Conservation (phyloP, 768 basidiomycete genomes). For the Tylopilus rubrobrunneus region DNA sequence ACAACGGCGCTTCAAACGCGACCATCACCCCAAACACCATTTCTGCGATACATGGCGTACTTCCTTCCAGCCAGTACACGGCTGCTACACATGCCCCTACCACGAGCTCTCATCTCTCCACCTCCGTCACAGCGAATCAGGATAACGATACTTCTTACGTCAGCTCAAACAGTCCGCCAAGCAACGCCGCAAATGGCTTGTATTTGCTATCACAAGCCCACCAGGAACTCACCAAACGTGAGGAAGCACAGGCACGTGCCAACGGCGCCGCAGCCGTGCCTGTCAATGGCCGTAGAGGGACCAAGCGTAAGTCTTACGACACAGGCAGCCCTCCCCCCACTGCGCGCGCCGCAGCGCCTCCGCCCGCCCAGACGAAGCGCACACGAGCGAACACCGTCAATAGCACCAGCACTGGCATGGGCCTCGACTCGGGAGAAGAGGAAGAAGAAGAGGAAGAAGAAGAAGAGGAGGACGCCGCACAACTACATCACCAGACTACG, state of each 20-base stretch:
- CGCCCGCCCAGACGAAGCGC: constrained; percentile 30
- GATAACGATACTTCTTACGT: constrained; percentile 33
- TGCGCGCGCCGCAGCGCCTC: constrained; percentile 23
- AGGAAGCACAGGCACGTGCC: constrained; percentile 73
- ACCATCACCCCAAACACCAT: constrained; percentile 61
- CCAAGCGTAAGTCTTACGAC: constrained; percentile 70
- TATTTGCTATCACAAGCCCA: constrained; percentile 94
- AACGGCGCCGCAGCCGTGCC: constrained; percentile 34
- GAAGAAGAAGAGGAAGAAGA: constrained; percentile 40
- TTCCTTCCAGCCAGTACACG: constrained; percentile 34
- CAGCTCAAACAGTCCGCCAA: constrained; percentile 56
- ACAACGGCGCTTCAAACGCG: constrained; percentile 44
- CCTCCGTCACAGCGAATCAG: constrained; percentile 33
- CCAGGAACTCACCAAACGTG: constrained; percentile 94
- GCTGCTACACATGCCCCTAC: constrained; percentile 31
- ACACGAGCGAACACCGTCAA: constrained; percentile 36
- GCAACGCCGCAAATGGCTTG: constrained; percentile 82
- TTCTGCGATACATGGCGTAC: constrained; percentile 68
- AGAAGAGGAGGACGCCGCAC: constrained; percentile 30
- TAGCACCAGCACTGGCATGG: constrained; percentile 27
- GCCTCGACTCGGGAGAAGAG: constrained; percentile 36
- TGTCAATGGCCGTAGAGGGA: constrained; percentile 42
- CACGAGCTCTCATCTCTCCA: constrained; percentile 34
- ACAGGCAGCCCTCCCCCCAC: constrained; percentile 34
- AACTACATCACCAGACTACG: constrained; percentile 4